These are phyloP conservation scores for Polytrichum commune DNA, from an alignment of 225 moss, liverwort and hornwort species.

Conservation along the genomic window DNA sequence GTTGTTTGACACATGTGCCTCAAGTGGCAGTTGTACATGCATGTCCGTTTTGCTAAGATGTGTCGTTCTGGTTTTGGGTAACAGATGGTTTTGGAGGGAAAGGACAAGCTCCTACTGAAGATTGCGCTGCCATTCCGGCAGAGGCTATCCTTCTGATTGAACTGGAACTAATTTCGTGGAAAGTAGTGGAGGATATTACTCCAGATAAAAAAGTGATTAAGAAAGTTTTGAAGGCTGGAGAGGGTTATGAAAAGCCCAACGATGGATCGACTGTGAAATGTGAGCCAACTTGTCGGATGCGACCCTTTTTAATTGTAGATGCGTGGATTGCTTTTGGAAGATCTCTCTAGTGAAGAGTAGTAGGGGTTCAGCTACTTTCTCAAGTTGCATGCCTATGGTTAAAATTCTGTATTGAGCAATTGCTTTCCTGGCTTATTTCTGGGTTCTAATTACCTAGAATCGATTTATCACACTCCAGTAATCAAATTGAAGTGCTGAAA, in stretches of 20 bases:
- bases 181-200: conserved; percentile 76
- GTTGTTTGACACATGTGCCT: too few species aligned
- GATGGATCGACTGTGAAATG: conserved; percentile 78
- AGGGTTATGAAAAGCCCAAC: conserved; percentile 86
- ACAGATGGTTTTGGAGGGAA: conserved; percentile 84
- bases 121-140: conserved; percentile 57
- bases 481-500: neutral
- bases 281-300: conserved; percentile 14
- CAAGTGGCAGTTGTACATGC: too few species aligned
- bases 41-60: too few species aligned
- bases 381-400: too few species aligned
- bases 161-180: conserved; percentile 86
- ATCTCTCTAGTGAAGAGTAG: too few species aligned
- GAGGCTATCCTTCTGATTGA: conserved; percentile 73
- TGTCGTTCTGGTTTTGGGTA: neutral
- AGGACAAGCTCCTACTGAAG: conserved; percentile 54
- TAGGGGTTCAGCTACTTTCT: too few species aligned
- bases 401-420: too few species aligned
- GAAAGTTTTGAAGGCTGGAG: conserved; percentile 67
- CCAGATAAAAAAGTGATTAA: conserved; percentile 81
- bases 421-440: too few species aligned
- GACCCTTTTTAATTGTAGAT: too few species aligned
- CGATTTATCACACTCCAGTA: too few species aligned
- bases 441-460: too few species aligned
- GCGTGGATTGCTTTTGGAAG: too few species aligned